Conservation (phyloP, 495 filamentous ascomycete species). For the Staphylotrichum tortipilum region DNA sequence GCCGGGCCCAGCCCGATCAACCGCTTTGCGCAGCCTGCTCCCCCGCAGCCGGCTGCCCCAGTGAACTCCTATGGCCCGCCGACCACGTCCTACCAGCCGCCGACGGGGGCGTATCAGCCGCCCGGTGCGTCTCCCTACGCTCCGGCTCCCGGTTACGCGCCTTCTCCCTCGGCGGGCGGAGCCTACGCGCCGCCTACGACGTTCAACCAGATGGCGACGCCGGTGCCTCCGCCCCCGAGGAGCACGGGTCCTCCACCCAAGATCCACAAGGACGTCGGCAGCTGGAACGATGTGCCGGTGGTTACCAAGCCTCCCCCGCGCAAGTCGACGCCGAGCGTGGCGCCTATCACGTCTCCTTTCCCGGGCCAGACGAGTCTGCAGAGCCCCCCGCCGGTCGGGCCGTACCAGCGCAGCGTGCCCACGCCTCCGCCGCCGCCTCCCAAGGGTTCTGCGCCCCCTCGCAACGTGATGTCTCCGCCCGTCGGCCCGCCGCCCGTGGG, state of each 20-base stretch:
- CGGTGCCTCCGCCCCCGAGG: constrained; percentile 30
- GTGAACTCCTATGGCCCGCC: constrained; percentile 58
- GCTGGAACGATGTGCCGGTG: constrained; percentile 94
- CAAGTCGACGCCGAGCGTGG: constrained; percentile 58
- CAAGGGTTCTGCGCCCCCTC: constrained; percentile 45
- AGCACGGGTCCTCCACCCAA: constrained; percentile 61
- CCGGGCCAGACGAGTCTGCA: constrained; percentile 45
- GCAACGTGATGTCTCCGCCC: constrained; percentile 45
- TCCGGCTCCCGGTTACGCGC: constrained; percentile 26
- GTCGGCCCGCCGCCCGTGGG: constrained; percentile 41
- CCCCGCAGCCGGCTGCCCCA: constrained; percentile 29
- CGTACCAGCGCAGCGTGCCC: constrained; percentile 23
- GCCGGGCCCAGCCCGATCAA: constrained; percentile 27
- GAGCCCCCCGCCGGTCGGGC: constrained; percentile 39
- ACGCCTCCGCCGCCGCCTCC: constrained; percentile 50
- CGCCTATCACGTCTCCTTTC: constrained; percentile 58
- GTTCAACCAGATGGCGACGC: constrained; percentile 11
- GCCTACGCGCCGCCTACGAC: constrained; percentile 29
- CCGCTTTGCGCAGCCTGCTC: constrained; percentile 28
- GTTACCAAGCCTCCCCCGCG: constrained; percentile 67
- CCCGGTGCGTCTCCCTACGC: constrained; percentile 25
- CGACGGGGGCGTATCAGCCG: no score
- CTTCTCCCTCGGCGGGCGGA: constrained; percentile 21
- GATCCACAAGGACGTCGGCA: constrained; percentile 56
- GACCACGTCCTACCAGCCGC: constrained; percentile 18